Percentiles rank a stretch among this genome's conserved stretches.
Conservation (phyloP, 1,139 yeast species). For the Blastobotrys arbuscula region DNA sequence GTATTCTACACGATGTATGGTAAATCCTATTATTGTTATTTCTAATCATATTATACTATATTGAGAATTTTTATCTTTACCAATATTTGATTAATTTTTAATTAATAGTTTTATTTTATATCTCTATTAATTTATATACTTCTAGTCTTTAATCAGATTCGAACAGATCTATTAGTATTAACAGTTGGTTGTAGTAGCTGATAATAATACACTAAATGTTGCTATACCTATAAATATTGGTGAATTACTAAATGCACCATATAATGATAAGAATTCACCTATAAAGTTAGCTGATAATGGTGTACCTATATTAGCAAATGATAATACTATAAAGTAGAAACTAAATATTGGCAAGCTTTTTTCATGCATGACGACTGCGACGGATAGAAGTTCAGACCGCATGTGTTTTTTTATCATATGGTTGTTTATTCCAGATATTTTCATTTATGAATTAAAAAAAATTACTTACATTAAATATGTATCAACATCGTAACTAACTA, state of each 20-base stretch:
- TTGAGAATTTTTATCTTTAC: too few species aligned
- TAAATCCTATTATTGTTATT: slow-evolving; percentile 25
- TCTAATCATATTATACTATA: slow-evolving; percentile 26
- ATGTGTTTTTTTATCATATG: too few species aligned
- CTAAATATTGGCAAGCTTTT: slow-evolving; percentile 25
- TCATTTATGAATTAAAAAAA: too few species aligned
- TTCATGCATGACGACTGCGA: too few species aligned
- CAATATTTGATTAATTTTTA: too few species aligned
- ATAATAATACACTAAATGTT: slow-evolving; percentile 22
- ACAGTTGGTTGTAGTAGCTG: too few species aligned
- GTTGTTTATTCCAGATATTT: too few species aligned
- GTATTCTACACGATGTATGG: slow-evolving; percentile 23
- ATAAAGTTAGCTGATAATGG: slow-evolving; percentile 24
- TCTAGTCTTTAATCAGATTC: slow-evolving; percentile 18
- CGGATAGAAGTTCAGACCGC: too few species aligned
- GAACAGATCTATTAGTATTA: slow-evolving; percentile 19
- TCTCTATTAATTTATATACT: too few species aligned
- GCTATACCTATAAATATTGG: slow-evolving; percentile 22
- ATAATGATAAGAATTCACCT: slow-evolving; percentile 23
- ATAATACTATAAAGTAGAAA: slow-evolving; percentile 22
- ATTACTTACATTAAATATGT: too few species aligned
- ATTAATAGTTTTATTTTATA: too few species aligned
- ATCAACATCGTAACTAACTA: too few species aligned
- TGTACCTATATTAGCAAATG: slow-evolving; percentile 26
- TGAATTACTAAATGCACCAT: slow-evolving; percentile 22